Conservation (phyloP, 306 rosid species). For the Cucumis hystrix region DNA sequence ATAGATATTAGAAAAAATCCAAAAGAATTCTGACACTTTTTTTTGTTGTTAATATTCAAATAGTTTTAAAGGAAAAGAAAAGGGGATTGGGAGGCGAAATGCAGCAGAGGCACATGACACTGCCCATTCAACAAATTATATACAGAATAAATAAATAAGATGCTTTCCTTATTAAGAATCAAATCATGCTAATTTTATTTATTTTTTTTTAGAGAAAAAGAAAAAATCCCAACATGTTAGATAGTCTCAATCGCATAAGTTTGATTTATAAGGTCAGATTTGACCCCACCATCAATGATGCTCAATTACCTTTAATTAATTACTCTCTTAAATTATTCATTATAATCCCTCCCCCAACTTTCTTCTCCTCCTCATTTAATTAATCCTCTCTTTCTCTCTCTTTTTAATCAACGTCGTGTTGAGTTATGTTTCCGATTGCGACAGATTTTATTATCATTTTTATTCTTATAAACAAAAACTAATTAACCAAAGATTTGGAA, state of each 20-base stretch:
- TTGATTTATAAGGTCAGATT: background rate
- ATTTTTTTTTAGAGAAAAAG: background rate
- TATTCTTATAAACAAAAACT: background rate
- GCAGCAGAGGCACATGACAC: background rate
- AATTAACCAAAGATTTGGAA: background rate
- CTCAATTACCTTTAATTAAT: background rate
- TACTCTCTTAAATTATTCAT: background rate
- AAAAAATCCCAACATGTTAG: slow-evolving; percentile 1
- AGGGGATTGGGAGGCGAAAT: background rate
- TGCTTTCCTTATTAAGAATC: slow-evolving; percentile 8
- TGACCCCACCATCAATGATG: background rate
- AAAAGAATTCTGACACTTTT: background rate
- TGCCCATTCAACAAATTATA: background rate
- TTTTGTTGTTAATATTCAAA: background rate
- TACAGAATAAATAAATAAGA: background rate
- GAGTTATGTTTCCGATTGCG: background rate
- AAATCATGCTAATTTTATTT: background rate
- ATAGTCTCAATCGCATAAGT: slow-evolving; percentile 5
- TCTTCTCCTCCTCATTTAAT: background rate
- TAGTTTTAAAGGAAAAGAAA: background rate
- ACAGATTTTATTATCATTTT: background rate
- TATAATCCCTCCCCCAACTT: background rate
- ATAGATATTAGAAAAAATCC: background rate
- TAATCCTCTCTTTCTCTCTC: background rate
- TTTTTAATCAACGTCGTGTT: background rate